phyloP scores from a whole-genome alignment of 352 stramenopile species.

The Phytophthora meadii region DNA sequence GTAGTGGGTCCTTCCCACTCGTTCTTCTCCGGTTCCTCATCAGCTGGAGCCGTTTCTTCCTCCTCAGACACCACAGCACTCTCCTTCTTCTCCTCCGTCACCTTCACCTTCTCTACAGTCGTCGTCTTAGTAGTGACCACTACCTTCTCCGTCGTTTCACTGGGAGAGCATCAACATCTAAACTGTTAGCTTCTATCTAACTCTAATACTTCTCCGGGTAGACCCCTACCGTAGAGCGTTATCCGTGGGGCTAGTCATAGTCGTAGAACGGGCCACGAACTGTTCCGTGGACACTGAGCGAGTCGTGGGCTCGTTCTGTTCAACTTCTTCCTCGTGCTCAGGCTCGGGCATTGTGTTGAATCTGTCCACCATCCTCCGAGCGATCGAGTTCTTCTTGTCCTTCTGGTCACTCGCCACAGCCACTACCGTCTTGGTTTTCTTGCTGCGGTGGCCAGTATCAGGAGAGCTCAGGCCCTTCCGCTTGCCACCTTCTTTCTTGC shows the following conservation, averaged over 20 bases:
- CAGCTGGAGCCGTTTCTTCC: background rate
- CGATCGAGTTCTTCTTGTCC: slow-evolving; percentile 50
- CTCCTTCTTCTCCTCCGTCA: slow-evolving; percentile 9
- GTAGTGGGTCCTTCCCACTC: slow-evolving; percentile 65
- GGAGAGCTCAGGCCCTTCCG: slow-evolving; percentile 59
- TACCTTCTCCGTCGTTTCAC: slow-evolving; percentile 27
- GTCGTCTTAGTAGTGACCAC: slow-evolving; percentile 9
- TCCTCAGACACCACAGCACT: slow-evolving; percentile 12
- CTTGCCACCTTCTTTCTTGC: slow-evolving; percentile 70
- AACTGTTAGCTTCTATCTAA: slow-evolving; percentile 8
- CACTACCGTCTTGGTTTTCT: slow-evolving; percentile 61
- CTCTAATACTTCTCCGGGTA: background rate
- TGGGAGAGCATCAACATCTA: slow-evolving; percentile 15
- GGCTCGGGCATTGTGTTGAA: slow-evolving; percentile 48
- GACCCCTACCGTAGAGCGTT: slow-evolving; percentile 21
- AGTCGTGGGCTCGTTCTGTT: slow-evolving; percentile 18
- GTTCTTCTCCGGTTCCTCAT: slow-evolving; percentile 24
- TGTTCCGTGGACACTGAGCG: slow-evolving; percentile 36
- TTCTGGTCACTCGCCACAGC: slow-evolving; percentile 34
- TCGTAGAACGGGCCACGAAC: slow-evolving; percentile 38
- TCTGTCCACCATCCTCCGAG: slow-evolving; percentile 47
- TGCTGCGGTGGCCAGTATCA: slow-evolving; percentile 46
- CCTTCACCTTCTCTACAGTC: slow-evolving; percentile 20
- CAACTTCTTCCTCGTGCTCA: slow-evolving; percentile 38
- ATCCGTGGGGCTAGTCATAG: slow-evolving; percentile 13